Conservation (phyloP, 192 early-diverging fungal species). For the Coemansia pectinata region DNA sequence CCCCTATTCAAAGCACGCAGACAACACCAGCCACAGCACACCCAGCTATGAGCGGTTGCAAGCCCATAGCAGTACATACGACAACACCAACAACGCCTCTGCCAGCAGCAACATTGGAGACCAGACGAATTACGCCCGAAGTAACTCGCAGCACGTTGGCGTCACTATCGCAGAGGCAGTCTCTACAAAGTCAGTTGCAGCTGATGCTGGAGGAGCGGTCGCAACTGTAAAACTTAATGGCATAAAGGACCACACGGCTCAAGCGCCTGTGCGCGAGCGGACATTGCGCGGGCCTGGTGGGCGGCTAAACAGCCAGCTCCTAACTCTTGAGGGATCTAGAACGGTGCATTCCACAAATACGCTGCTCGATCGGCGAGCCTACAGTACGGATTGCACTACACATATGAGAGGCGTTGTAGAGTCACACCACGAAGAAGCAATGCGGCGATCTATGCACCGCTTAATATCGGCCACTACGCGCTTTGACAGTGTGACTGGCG, state of each 20-base stretch:
- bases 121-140: neutral
- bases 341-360: slow-evolving; percentile 11
- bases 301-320: neutral
- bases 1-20: slow-evolving; percentile 21
- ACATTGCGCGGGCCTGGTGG: neutral
- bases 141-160: neutral
- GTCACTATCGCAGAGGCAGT: neutral
- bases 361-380: slow-evolving; percentile 30
- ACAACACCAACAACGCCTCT: neutral
- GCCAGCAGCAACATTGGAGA: neutral
- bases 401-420: slow-evolving; percentile 8
- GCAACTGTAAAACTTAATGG: neutral
- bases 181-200: neutral
- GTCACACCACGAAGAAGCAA: slow-evolving; percentile 35
- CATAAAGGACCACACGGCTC: neutral
- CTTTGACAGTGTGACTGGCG: slow-evolving; percentile 37
- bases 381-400: neutral
- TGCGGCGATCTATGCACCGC: slow-evolving; percentile 48
- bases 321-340: neutral
- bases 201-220: neutral
- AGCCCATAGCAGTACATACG: neutral
- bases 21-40: neutral
- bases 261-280: neutral
- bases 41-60: neutral
- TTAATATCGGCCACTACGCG: slow-evolving; percentile 45